Conservation (phyloP, 2,329 filamentous ascomycete genomes). For the Fusarium domesticum region DNA sequence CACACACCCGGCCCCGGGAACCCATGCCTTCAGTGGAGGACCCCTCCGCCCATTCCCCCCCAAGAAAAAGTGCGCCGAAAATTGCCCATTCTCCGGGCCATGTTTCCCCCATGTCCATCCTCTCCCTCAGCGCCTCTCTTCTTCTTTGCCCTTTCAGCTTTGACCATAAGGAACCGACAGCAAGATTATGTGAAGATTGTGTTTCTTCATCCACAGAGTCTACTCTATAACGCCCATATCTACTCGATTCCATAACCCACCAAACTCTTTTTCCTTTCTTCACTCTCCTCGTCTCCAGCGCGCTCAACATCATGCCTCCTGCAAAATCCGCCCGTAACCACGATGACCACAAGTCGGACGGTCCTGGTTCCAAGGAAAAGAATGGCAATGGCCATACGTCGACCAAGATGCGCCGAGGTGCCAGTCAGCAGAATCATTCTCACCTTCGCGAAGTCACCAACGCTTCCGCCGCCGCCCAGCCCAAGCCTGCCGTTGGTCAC, state of each 20-base stretch:
- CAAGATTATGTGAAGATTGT: too few relatives aligned
- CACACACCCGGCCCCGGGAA: not conserved
- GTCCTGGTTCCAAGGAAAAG: conserved; percentile 44
- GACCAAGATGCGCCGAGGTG: conserved; percentile 55
- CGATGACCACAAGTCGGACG: conserved; percentile 47
- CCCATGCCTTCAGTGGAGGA: too few relatives aligned
- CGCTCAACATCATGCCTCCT: conserved; percentile 40
- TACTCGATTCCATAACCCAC: not conserved
- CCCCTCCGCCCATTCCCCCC: not conserved
- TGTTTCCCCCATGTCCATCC: not conserved
- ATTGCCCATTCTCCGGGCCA: not conserved
- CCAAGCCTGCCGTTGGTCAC: conserved; percentile 30
- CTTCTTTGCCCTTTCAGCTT: not conserved
- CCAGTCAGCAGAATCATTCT: conserved; percentile 49
- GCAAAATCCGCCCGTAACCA: conserved; percentile 46
- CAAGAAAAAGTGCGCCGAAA: not conserved
- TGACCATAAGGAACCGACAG: not conserved
- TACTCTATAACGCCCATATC: too few relatives aligned
- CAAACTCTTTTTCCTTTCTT: conserved; percentile 1
- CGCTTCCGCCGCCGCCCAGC: conserved; percentile 35
- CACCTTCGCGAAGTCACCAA: conserved; percentile 45
- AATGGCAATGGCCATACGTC: conserved; percentile 42
- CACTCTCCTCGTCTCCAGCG: conserved; percentile 2
- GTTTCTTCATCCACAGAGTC: too few relatives aligned
- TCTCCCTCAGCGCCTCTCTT: not conserved